phyloP scores from a whole-genome alignment of 1,284 basidiomycete genomes.

The Cryptococcus sp. region DNA sequence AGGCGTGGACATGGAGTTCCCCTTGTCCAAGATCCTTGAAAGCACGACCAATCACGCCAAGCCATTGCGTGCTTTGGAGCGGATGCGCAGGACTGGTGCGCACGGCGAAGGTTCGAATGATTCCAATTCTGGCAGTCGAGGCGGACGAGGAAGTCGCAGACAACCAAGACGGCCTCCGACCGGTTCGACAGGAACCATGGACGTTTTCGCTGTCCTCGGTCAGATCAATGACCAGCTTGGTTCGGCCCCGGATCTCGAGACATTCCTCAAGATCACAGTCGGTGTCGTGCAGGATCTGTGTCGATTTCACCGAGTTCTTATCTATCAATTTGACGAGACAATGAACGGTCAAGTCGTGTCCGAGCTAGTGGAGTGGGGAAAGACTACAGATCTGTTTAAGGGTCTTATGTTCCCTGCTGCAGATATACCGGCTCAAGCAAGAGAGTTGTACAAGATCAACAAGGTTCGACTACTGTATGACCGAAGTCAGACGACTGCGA shows the following conservation, averaged over 20 bases:
- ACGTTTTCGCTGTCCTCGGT: constrained; percentile 74
- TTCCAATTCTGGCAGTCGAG: constrained; percentile 15
- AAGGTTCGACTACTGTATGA: constrained; percentile 83
- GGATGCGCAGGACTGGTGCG: constrained; percentile 61
- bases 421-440: constrained; percentile 63
- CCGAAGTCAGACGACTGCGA: constrained; percentile 71
- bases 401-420: constrained; percentile 59
- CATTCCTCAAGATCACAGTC: constrained; percentile 74
- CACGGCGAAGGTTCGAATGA: constrained; percentile 15
- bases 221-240: constrained; percentile 85
- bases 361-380: constrained; percentile 79
- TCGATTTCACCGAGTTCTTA: constrained; percentile 80
- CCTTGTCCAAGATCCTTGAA: constrained; percentile 66
- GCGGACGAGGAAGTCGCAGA: constrained; percentile 12
- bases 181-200: constrained; percentile 62
- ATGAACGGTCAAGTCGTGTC: constrained; percentile 71
- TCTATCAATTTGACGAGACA: constrained; percentile 67
- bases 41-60: constrained; percentile 73
- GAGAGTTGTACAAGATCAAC: constrained; percentile 63
- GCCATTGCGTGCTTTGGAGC: constrained; percentile 71
- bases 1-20: constrained; percentile 51
- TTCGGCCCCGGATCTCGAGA: constrained; percentile 67
- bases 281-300: constrained; percentile 80
- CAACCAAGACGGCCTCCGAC: constrained; percentile 11
- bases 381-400: constrained; percentile 75